Percentiles rank a stretch among this genome's conserved stretches.
Conservation (phyloP, 306 rosid genomes). For the Ormosia semicastrata region DNA sequence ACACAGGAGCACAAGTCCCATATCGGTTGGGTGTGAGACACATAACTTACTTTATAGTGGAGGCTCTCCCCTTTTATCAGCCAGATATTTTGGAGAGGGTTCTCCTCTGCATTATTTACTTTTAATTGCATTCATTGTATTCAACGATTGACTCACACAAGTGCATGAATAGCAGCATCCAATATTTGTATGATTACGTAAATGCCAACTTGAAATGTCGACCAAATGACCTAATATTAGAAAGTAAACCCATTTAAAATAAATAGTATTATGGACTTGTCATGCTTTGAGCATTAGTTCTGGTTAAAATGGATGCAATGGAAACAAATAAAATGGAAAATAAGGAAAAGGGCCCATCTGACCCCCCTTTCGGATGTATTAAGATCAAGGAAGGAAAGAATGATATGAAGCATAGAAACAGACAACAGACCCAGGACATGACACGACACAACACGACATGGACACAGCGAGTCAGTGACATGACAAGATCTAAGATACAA, state of each 20-base stretch:
- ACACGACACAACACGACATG: neutral
- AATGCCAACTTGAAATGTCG: neutral
- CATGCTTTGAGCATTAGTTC: neutral
- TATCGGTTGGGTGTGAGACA: neutral
- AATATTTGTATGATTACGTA: neutral
- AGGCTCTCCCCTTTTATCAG: neutral
- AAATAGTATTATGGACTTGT: neutral
- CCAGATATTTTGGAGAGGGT: neutral
- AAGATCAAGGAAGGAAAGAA: conserved; percentile 8
- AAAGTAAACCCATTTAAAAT: neutral
- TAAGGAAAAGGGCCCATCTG: neutral
- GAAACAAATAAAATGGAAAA: neutral
- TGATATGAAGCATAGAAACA: neutral
- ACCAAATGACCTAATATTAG: neutral
- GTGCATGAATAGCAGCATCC: neutral
- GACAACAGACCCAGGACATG: neutral
- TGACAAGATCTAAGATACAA: conserved; percentile 6
- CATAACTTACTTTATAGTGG: neutral
- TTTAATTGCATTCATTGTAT: neutral
- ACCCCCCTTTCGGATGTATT: neutral
- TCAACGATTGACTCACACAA: neutral
- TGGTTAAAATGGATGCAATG: neutral
- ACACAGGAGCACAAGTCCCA: neutral
- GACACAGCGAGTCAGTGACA: neutral
- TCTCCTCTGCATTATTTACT: neutral